Evolutionary conservation across 805 yeast genomes (phyloP).

Genomic region (Candida vartiovaarae): DNA sequence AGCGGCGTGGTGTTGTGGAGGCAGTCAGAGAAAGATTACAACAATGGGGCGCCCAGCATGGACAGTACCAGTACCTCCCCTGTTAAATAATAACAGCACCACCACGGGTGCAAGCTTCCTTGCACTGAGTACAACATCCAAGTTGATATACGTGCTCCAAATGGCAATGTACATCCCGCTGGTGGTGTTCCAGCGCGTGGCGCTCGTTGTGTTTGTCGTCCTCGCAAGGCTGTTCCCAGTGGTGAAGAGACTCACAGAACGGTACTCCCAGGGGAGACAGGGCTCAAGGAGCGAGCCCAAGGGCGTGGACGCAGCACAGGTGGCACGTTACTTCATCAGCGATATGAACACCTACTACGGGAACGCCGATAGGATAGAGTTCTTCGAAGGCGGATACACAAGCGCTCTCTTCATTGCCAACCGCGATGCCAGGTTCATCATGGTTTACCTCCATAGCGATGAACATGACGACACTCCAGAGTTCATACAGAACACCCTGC

Average conservation of each 20-base stretch:
- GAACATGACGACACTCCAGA: constrained; percentile 54
- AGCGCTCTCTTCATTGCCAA: constrained; percentile 70
- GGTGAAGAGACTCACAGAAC: constrained; percentile 28
- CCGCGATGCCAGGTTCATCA: constrained; percentile 60
- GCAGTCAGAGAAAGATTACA: constrained; percentile 19
- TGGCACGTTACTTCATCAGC: constrained; percentile 44
- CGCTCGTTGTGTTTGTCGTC: constrained; percentile 21
- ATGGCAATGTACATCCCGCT: constrained; percentile 28
- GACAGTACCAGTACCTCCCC: constrained; percentile 20
- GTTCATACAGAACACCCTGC: constrained; percentile 48
- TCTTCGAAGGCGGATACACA: constrained; percentile 72
- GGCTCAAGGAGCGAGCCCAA: constrained; percentile 30
- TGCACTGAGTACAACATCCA: constrained; percentile 20
- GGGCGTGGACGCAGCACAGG: constrained; percentile 43
- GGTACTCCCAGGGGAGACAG: constrained; percentile 30
- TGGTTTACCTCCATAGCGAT: constrained; percentile 67
- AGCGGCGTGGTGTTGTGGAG: background rate
- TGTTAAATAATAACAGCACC: constrained; percentile 19
- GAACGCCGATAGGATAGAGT: constrained; percentile 21
- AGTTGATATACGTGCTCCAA: constrained; percentile 23
- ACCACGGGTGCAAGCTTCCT: constrained; percentile 4
- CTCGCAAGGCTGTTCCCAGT: constrained; percentile 29
- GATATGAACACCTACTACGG: constrained; percentile 42
- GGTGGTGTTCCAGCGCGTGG: constrained; percentile 23
- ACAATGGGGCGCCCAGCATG: constrained; percentile 14